A percentile compares a stretch with the other conserved stretches of the same genome.
Conservation (phyloP, 495 filamentous ascomycete species). For the Aspergillus biplanus region DNA sequence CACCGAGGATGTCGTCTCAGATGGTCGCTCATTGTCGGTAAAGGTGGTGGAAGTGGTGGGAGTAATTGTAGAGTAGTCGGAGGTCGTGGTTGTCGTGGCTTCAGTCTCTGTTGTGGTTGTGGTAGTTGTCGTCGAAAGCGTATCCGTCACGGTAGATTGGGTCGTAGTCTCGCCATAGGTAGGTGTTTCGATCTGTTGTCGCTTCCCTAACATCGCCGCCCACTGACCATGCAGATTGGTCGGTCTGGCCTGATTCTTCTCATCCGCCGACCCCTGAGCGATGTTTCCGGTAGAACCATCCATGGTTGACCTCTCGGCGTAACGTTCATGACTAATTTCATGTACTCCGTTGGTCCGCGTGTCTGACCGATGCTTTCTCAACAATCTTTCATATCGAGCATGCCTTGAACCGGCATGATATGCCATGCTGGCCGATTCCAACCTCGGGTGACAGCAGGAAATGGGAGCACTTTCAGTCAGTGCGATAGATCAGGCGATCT, state of each 20-base stretch:
- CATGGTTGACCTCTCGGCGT: background rate
- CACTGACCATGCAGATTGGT: slow-evolving; percentile 8
- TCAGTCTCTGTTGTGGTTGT: background rate
- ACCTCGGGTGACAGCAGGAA: background rate
- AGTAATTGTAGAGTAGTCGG: background rate
- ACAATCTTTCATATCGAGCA: slow-evolving; percentile 25
- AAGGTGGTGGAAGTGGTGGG: too few relatives aligned
- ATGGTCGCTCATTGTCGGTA: too few relatives aligned
- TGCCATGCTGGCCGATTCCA: slow-evolving; percentile 27
- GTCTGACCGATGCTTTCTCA: slow-evolving; percentile 23
- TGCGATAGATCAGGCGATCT: background rate
- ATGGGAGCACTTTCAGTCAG: background rate
- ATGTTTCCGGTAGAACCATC: background rate
- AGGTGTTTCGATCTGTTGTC: slow-evolving; percentile 15
- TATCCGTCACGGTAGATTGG: background rate
- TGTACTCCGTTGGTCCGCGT: slow-evolving; percentile 1
- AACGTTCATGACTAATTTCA: background rate
- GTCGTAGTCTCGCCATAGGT: slow-evolving; percentile 13
- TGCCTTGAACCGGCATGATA: slow-evolving; percentile 27
- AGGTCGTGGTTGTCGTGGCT: slow-evolving; percentile 14
- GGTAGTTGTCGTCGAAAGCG: background rate
- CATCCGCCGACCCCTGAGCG: background rate
- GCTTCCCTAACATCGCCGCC: slow-evolving; percentile 16
- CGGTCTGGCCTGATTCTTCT: background rate
- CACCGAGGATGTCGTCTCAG: too few relatives aligned